phyloP scores from a whole-genome alignment of 306 rosid species.

The Vachellia collinsii region DNA sequence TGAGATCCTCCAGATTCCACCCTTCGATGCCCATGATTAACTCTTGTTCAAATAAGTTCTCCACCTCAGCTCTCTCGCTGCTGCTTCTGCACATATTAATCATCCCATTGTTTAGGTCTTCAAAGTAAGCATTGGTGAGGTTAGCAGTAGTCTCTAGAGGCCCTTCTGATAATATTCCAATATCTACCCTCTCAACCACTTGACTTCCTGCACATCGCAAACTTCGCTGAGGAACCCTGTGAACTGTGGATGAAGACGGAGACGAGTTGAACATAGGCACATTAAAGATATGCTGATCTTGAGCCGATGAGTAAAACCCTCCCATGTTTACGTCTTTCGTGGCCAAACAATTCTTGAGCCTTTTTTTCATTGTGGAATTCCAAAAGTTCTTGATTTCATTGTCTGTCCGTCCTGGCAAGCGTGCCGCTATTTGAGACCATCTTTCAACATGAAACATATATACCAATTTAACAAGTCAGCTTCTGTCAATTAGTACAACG shows the following conservation, averaged over 20 bases:
- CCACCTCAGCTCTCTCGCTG: conserved; percentile 48
- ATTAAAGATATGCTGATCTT: conserved; percentile 38
- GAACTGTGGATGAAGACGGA: conserved; percentile 39
- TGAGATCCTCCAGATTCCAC: conserved; percentile 81
- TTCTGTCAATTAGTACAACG: conserved; percentile 1
- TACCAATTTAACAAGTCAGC: conserved; percentile 17
- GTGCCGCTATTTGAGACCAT: conserved; percentile 97
- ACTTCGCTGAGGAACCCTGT: conserved; percentile 45
- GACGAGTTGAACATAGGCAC: conserved; percentile 53
- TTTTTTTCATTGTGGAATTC: conserved; percentile 88
- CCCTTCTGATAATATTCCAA: conserved; percentile 39
- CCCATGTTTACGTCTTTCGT: conserved; percentile 33
- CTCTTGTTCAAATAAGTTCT: conserved; percentile 57
- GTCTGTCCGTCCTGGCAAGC: conserved; percentile 87
- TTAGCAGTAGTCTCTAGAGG: conserved; percentile 45
- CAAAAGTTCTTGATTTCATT: conserved; percentile 93
- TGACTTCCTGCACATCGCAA: conserved; percentile 40
- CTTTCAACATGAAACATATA: conserved; percentile 42
- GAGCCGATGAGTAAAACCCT: conserved; percentile 28
- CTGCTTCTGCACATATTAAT: conserved; percentile 33
- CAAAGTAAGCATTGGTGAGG: conserved; percentile 26
- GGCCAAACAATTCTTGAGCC: conserved; percentile 62
- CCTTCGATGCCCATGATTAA: conserved; percentile 54
- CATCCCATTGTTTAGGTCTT: conserved; percentile 33
- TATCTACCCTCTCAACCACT: conserved; percentile 24